Base-by-base conservation (phyloP, 768 basidiomycete genomes). In the Exsudoporus frostii region DNA sequence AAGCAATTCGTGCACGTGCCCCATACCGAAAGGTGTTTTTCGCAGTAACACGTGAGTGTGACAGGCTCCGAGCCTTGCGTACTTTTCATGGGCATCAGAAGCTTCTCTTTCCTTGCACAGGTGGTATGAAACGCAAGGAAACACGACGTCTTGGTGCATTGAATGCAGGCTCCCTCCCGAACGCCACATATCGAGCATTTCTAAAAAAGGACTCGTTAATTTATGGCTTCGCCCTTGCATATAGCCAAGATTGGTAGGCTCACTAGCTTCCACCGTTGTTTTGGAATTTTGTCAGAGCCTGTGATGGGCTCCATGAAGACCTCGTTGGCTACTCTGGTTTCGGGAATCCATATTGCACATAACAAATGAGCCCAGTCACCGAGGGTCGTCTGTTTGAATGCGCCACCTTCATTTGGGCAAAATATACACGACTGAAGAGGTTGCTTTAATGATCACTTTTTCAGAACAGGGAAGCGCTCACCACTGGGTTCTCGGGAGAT, bases 221-320 rank as follows among this genome's bases (percentile, higher is more conserved):
- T 17, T 39, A 50, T 37, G 42, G 19, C 48, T 32, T 45, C 27
- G n/a, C 1, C 9, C 13, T 47, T 6, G 25, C 53, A 47, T 24
- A 45, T 17, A 44, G 48, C 5, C 17, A 43, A 14, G 37, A 41
- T 50, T 13, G 38, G 24, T 19, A 62, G 30, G 69, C 92, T 63
- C 52, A 97, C 95, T 62, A 99, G 78, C 70, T 88, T 97, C 96
- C 95, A 98, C 9, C 96, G 79, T 61, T 84, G 85, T 66, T 94
- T 98, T 1, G 88, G 84, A 42, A 99, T 89, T 56, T 76, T 82
- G 46, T 98, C 92, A 0, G 92, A 79, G 5, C 91, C 92, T 3
- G 92, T 90, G 27, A 99, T 85, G 11, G 97, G 97, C 64, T 99
- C 97, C 97, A 98, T 98, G 66, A 98, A 97, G 11, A 93, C 88